Evolutionary conservation across 371 early-diverging fungal species (phyloP), one percentile per base, ranked within the genome.

Genomic region (Rhizopus arrhizus): DNA sequence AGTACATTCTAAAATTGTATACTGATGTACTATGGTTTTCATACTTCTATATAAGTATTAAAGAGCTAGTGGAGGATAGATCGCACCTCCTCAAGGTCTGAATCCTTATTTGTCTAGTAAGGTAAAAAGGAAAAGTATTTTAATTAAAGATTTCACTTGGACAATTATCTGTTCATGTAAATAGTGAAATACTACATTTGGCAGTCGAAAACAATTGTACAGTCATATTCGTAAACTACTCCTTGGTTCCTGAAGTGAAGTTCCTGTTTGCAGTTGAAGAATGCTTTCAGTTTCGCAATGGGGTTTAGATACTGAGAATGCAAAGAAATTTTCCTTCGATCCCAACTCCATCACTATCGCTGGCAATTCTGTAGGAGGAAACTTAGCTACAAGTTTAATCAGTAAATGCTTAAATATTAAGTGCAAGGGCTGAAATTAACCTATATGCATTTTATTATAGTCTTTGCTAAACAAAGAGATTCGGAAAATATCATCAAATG

Each of bases 341-440:
- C 54, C 58, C 28, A 40, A 53, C 13, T 38, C 54, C 15, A 52
- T 68, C 2, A 55, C 31, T 3, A 36, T 71, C 3, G 58, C 56
- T 12, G 68, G 72, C n/a, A 69, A 72, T 41, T 68, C 69, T 48
- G 68, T 59, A 5, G 72, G 72, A 11, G 72, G 72, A 38, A 72
- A 72, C 36, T 61, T 72, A 62, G 58, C 72, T 15, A 56, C 65
- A 10, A 69, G 41, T 28, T 34, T 68, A 8, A 38, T 62, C 6
- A 51, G 61, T 50, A 65, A 60, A 61, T 55, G 11, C 43, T n/a
- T n/a, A n/a, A n/a, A n/a, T n/a, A 28, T 54, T 55, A 29, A 34
- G 13, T 38, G 4, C 11, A n/a, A 4, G 9, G 8, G 29, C 11
- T 32, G 3, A 34, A 51, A 46, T 28, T 28, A 36, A 11, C n/a